These are phyloP conservation scores for Aspergillus oerlinghausenensis DNA, from an alignment of 2,329 filamentous ascomycete genomes.

Conservation along the genomic window DNA sequence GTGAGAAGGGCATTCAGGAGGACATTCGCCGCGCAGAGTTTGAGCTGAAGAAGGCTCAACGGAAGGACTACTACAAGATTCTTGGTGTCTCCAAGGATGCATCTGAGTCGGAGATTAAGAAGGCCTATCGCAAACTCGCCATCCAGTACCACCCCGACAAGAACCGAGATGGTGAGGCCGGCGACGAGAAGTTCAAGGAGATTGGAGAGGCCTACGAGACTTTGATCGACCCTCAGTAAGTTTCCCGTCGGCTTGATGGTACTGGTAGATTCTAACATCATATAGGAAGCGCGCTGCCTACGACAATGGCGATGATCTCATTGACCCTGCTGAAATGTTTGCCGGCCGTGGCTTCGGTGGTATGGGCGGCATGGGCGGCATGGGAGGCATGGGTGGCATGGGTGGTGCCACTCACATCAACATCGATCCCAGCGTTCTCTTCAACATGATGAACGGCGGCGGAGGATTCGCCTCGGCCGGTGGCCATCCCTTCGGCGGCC, in stretches of 20 bases:
- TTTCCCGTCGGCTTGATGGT: constrained; percentile 20
- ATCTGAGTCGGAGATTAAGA: constrained; percentile 81
- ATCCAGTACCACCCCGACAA: constrained; percentile 96
- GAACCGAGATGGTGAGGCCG: constrained; percentile 74
- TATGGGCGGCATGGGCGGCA: constrained; percentile 47
- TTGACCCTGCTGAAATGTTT: constrained; percentile 85
- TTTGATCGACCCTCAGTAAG: constrained; percentile 86
- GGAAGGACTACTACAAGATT: constrained; percentile 99
- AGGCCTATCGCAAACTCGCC: constrained; percentile 91
- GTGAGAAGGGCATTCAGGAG: constrained; percentile 72
- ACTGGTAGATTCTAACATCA: constrained; percentile 10
- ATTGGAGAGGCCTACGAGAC: constrained; percentile 96
- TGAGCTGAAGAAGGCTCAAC: constrained; percentile 93
- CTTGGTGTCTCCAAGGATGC: constrained; percentile 83
- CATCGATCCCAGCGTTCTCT: constrained; percentile 73
- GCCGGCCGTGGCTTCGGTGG: constrained; percentile 52
- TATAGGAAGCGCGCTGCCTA: constrained; percentile 78
- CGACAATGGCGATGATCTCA: constrained; percentile 86
- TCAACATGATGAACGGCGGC: constrained; percentile 76
- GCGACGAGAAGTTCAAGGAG: constrained; percentile 94
- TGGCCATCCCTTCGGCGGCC: constrained; percentile 36
- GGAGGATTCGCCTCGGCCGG: constrained; percentile 48
- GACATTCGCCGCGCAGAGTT: constrained; percentile 88
- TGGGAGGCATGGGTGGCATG: constrained; percentile 56
- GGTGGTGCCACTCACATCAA: constrained; percentile 43